phyloP scores from a whole-genome alignment of 2,329 filamentous ascomycete genomes.

The Trichoderma sp. region DNA sequence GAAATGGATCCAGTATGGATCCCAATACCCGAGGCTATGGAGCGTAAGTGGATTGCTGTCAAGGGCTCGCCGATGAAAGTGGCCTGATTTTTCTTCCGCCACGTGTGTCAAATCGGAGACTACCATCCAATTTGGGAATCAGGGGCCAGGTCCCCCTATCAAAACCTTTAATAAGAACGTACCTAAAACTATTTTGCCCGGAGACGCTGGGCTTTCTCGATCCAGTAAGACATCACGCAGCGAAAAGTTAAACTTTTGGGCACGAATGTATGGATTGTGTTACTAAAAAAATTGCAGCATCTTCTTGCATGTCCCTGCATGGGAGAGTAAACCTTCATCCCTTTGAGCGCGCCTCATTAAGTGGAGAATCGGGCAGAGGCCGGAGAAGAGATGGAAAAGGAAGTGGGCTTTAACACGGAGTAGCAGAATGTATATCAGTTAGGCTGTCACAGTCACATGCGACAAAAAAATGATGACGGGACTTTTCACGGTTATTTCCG shows the following conservation, averaged over 20 bases:
- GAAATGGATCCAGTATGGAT: slow-evolving; percentile 6
- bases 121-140: slow-evolving; percentile 2
- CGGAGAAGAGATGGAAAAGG: neutral
- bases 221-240: neutral
- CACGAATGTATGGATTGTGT: neutral
- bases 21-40: neutral
- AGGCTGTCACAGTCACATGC: slow-evolving; percentile 1
- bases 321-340: neutral
- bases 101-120: slow-evolving; percentile 4
- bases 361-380: neutral
- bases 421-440: neutral
- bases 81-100: slow-evolving; percentile 4
- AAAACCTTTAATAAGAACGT: neutral
- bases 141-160: neutral
- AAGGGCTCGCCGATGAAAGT: neutral
- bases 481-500: neutral
- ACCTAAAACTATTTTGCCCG: neutral
- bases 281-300: neutral
- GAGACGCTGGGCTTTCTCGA: neutral
- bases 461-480: neutral
- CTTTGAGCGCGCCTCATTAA: neutral
- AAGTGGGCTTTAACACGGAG: neutral
- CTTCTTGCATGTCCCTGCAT: neutral
- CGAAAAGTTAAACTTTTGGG: neutral
- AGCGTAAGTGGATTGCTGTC: neutral